Base-by-base conservation (phyloP, 1,139 yeast genomes). In the Taphrina populina region DNA sequence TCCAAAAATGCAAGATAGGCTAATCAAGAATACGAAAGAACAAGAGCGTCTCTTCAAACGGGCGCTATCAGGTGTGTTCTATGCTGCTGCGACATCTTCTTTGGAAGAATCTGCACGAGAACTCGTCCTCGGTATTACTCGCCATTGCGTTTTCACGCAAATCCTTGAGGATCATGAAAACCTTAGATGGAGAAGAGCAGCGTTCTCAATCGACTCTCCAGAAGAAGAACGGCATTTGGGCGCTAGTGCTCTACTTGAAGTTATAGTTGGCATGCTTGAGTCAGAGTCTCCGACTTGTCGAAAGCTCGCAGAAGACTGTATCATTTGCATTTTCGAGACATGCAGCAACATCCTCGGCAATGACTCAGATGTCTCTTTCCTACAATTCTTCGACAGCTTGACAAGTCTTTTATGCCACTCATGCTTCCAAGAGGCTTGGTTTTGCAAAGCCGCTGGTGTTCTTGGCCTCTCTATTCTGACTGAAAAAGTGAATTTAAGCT, bases 351-450 rank as follows among this genome's bases (percentile, higher is more conserved):
- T 92, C 1, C 86, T 88, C 69, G 95, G 94, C 0, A 69, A 75
- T 1, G 74, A 75, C 1, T 85, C 82, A 23, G 78, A 80, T 56
- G 84, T 87, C 0, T 76, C 84, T 57, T 76, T 79, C 58, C 83
- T 87, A 52, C 88, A 95, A 2, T 76, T 88, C 45, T 78, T 88
- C 63, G 78, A 94, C 60, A 77, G 84, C 4, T 75, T 90, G 75
- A 82, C 87, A 63, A 84, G 88, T 57, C 82, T 83, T 58, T 84
- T 92, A 63, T 82, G 95, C 46, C 98, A 92, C 66, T 80, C 88
- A 58, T 92, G 98, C 69, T 92, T 86, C 67, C 94, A 86, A 61
- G 96, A 88, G 67, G 83, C 80, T 45, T 90, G 86, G 69, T 86
- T 84, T 67, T 77, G 83, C 34, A 92, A 94, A 64, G 76, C 87